Evolutionary conservation across 2,329 filamentous ascomycete species (phyloP).

Genomic region (Arthrobotrys megalospora): DNA sequence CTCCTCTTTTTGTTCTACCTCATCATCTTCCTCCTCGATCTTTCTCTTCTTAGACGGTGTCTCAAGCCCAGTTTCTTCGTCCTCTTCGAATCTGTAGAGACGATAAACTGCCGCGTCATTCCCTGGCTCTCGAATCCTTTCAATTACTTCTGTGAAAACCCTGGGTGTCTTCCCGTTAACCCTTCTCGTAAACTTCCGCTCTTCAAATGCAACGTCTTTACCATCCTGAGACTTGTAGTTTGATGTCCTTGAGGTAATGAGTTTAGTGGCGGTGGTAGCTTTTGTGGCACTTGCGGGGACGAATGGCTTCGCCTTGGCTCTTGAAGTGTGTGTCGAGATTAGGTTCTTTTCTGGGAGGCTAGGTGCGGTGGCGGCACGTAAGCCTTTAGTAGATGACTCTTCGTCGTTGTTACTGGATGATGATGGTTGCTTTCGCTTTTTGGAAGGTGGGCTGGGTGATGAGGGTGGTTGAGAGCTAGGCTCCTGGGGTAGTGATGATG

Average conservation of each 20-base stretch:
- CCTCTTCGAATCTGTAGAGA: constrained; percentile 41
- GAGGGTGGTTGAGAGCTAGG: not conserved
- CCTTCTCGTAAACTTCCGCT: constrained; percentile 25
- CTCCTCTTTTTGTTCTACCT: not conserved
- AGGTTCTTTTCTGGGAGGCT: constrained; percentile 33
- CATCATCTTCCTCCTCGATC: constrained; percentile 1
- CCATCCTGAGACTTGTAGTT: constrained; percentile 11
- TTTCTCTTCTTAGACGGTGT: constrained; percentile 9
- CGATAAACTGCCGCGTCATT: constrained; percentile 9
- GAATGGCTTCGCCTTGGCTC: constrained; percentile 37
- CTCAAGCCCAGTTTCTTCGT: constrained; percentile 3
- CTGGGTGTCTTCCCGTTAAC: constrained; percentile 14
- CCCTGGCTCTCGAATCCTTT: constrained; percentile 23
- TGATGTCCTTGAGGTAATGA: constrained; percentile 4
- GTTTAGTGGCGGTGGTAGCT: constrained; percentile 16
- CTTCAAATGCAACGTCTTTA: constrained; percentile 18
- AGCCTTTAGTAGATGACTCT: not conserved
- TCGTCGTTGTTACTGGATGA: not conserved
- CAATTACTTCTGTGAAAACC: constrained; percentile 34
- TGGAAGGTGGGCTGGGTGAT: not conserved
- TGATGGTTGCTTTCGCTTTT: constrained; percentile 27
- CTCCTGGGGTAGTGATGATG: not conserved
- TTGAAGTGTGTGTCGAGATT: constrained; percentile 39
- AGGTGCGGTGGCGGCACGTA: not conserved
- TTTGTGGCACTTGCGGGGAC: constrained; percentile 43